Base-by-base conservation (phyloP, 345 rosid species). In the Lumnitzera racemosa region DNA sequence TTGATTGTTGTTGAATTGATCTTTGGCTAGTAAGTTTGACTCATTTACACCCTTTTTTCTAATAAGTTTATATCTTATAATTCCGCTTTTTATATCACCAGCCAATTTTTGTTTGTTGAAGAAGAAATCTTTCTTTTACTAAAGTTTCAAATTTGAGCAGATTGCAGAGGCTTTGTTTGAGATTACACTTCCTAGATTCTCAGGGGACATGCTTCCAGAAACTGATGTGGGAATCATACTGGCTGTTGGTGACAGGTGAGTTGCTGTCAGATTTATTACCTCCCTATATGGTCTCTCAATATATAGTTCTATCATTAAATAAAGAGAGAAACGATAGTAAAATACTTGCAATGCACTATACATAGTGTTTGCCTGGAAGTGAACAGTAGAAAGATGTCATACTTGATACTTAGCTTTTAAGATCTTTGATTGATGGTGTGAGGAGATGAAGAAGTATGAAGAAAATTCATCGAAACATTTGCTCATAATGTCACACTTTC, bases 211-310 rank as follows among this genome's bases (percentile, higher is more conserved):
- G 25, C 80, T 89, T 75, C 98, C 98, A 24, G 71, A 89, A 73
- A 83, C 91, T 68, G 91, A 89, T 58, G 83, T 75, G 51, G 98
- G 98, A 61, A 85, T 74, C 67, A 83, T 87, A 78, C 78, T 92
- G 77, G 95, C 98, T 60, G 72, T 87, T 77, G 91, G 83, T 63
- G 96, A 92, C 78, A 88, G 96, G 98, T 92, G 74, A 75, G 43
- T 36, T 36, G 43, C 11, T 61, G 6, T 70, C 64, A 43, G 56
- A 55, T 59, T 56, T 47, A 49, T 41, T 57, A 36, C 43, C 43
- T 36, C 11, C 43, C 43, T 36, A 5, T 36, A 36, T 36, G 43
- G 43, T 36, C 43, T 36, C 43, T 36, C 43, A 36, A 36, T 7
- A 36, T 27, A 27, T 36, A 4, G 43, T 29, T 29, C 43, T 36